Base-by-base conservation (phyloP, 2,329 filamentous ascomycete genomes). In the Colletotrichum tropicale region DNA sequence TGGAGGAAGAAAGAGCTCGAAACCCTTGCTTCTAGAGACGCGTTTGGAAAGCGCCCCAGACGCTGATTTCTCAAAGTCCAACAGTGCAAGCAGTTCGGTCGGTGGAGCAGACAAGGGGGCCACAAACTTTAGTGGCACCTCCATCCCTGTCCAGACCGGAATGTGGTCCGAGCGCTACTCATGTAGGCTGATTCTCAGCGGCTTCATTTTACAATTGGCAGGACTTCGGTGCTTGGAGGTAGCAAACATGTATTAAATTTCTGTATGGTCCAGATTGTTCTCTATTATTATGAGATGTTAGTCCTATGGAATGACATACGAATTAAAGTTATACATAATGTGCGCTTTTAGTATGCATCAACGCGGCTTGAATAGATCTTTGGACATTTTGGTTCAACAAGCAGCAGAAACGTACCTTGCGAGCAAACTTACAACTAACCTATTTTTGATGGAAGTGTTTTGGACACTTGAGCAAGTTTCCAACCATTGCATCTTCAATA, bases 81-180 rank as follows among this genome's bases (percentile, higher is more conserved):
- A 18, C 28, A 32, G 48, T 24, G 21, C 28, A 43, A 48, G 66
- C 71, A 66, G n/a, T 70, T 43, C 30, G 24, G 52, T 28, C 21
- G 48, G 72, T 72, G 73, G 56, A 65, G 43, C 36, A 13, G 70
- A 26, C 70, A 65, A 65, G 65, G 66, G 73, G 70, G 28, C 9
- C n/a, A 21, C 21, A 60, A 62, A 56, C 18, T 72, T 75, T 60
- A 52, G 58, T 74, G 56, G 73, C 34, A 64, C 32, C 34, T 26
- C 61, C 24, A 68, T 60, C 70, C 32, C 58, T 74, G 58, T 70
- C 26, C 38, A 52, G 43, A 60, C 26, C 56, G 16, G 26, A 21
- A 8, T 21, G 28, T 60, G 56, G 56, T 32, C 56, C 56, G n/a
- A 32, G 56, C 56, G 56, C 43, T 13, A 21, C 43, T 1, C 3